Percentiles rank a stretch among this genome's conserved stretches.
These are phyloP conservation scores for Shiraia sp. DNA, from an alignment of 2,329 filamentous ascomycete species.

Conservation along the genomic window DNA sequence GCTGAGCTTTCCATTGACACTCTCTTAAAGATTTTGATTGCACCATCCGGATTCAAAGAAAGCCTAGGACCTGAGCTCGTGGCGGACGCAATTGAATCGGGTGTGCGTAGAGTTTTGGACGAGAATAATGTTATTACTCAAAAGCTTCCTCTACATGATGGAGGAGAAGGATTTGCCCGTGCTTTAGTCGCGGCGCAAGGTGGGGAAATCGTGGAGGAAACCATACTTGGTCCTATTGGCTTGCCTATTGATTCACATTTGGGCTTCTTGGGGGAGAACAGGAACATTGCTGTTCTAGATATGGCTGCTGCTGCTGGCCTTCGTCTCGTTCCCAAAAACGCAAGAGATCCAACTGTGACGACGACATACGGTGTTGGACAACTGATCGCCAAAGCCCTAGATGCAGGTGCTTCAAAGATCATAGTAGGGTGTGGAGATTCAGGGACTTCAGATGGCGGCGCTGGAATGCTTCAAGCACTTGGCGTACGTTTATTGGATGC, in stretches of 20 bases:
- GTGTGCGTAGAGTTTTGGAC: slow-evolving; percentile 50
- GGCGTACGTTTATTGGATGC: slow-evolving; percentile 51
- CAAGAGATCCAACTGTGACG: slow-evolving; percentile 53
- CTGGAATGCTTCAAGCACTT: slow-evolving; percentile 59
- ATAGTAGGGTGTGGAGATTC: slow-evolving; percentile 60
- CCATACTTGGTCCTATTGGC: slow-evolving; percentile 53
- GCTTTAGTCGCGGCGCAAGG: slow-evolving; percentile 51
- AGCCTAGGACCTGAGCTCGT: slow-evolving; percentile 55
- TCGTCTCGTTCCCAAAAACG: slow-evolving; percentile 51
- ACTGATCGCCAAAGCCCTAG: slow-evolving; percentile 52
- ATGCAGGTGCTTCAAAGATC: slow-evolving; percentile 51
- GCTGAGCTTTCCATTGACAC: slow-evolving; percentile 24
- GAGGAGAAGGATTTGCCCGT: slow-evolving; percentile 57
- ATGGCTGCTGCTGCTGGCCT: slow-evolving; percentile 60
- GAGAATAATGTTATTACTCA: slow-evolving; percentile 46
- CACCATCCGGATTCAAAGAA: slow-evolving; percentile 60
- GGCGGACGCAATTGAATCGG: slow-evolving; percentile 56
- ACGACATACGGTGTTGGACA: slow-evolving; percentile 59
- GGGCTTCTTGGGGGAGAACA: slow-evolving; percentile 47
- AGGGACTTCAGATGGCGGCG: slow-evolving; percentile 58
- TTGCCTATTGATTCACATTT: slow-evolving; percentile 50
- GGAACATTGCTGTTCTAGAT: slow-evolving; percentile 54
- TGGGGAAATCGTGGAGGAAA: slow-evolving; percentile 45
- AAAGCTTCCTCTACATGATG: slow-evolving; percentile 58
- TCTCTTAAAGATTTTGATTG: slow-evolving; percentile 49